Percentiles rank a stretch among this genome's conserved stretches.
Conservation (phyloP, 2,329 filamentous ascomycete species). For the Ceratocystis cubensis region DNA sequence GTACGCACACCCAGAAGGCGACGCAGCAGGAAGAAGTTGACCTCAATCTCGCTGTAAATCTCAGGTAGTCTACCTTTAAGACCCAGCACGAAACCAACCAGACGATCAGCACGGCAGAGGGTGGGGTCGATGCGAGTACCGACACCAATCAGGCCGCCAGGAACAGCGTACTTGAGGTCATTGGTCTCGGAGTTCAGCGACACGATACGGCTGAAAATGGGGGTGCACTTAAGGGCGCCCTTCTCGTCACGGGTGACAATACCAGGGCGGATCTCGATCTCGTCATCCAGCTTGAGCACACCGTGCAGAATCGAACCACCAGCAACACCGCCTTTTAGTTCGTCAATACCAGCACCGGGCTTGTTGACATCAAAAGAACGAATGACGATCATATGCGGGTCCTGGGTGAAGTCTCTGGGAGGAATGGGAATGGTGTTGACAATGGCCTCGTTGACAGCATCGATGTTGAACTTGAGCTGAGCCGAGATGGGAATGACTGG, state of each 20-base stretch:
- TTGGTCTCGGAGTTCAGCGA: conserved; percentile 96
- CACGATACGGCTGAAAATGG: conserved; percentile 90
- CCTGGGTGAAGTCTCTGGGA: conserved; percentile 74
- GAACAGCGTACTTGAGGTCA: conserved; percentile 95
- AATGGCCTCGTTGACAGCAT: conserved; percentile 91
- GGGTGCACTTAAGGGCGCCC: conserved; percentile 89
- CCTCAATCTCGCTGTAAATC: conserved; percentile 96
- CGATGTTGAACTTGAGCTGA: conserved; percentile 98
- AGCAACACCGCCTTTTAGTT: conserved; percentile 95
- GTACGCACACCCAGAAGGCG: conserved; percentile 93
- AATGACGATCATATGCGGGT: conserved; percentile 98
- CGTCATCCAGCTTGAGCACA: conserved; percentile 91
- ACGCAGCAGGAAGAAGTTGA: conserved; percentile 97
- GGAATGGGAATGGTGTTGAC: conserved; percentile 92
- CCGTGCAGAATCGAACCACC: conserved; percentile 94
- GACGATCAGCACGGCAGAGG: conserved; percentile 94
- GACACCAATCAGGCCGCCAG: conserved; percentile 94
- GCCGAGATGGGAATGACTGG: conserved; percentile 95
- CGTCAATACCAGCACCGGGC: conserved; percentile 95
- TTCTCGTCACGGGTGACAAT: conserved; percentile 91
- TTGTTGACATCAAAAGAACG: conserved; percentile 99
- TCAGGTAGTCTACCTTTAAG: conserved; percentile 86
- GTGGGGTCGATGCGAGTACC: conserved; percentile 96
- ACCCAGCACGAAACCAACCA: conserved; percentile 94
- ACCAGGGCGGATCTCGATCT: conserved; percentile 98